phyloP scores from a whole-genome alignment of 352 stramenopile species.

The Phytopythium cucurbitacearum region DNA sequence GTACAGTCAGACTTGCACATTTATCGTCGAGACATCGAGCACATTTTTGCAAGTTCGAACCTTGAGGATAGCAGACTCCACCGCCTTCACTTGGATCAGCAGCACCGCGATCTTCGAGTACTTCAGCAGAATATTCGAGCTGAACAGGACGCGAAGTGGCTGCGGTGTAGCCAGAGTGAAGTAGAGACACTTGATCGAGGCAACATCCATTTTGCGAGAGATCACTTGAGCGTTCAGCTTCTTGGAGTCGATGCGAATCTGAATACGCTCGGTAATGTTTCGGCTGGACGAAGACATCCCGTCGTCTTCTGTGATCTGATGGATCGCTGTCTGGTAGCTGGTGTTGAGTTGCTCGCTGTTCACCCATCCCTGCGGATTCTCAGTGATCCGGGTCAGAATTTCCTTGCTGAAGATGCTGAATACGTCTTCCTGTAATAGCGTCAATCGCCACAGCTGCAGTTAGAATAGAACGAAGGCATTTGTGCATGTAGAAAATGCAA shows the following conservation, averaged over 20 bases:
- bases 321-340: conserved; percentile 48
- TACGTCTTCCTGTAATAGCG: conserved; percentile 52
- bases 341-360: conserved; percentile 49
- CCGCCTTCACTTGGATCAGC: conserved; percentile 61
- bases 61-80: conserved; percentile 52
- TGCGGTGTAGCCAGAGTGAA: conserved; percentile 48
- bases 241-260: conserved; percentile 44
- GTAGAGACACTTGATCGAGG: conserved; percentile 48
- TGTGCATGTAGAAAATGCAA: conserved; percentile 10
- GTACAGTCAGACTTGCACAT: conserved; percentile 42
- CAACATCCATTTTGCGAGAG: conserved; percentile 41
- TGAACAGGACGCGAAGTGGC: conserved; percentile 62
- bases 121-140: conserved; percentile 45
- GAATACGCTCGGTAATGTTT: conserved; percentile 38
- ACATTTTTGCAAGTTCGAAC: conserved; percentile 40
- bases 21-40: conserved; percentile 50
- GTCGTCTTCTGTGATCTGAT: conserved; percentile 42
- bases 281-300: conserved; percentile 27
- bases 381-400: conserved; percentile 49
- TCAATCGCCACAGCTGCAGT: neutral
- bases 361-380: conserved; percentile 51
- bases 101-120: conserved; percentile 56
- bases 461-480: conserved; percentile 2
- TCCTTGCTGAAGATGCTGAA: conserved; percentile 42
- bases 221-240: conserved; percentile 31